A percentile compares a stretch with the other conserved stretches of the same genome.
Conservation (phyloP, 2,329 filamentous ascomycete species). For the Beauveria sp. region DNA sequence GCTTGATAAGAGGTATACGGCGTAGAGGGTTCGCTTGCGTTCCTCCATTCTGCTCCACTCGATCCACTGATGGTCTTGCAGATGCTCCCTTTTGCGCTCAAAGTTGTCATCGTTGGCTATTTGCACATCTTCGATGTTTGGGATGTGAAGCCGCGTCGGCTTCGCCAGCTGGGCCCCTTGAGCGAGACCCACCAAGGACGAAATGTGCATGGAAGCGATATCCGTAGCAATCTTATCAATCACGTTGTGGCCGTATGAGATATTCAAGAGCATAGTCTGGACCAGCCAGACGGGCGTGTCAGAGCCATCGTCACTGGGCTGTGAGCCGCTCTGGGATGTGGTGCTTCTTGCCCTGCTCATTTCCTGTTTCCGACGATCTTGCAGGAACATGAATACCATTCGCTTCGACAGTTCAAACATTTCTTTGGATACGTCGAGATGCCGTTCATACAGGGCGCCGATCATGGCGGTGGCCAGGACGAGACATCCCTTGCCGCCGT, state of each 20-base stretch:
- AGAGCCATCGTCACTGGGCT: constrained; percentile 50
- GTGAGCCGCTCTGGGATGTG: constrained; percentile 37
- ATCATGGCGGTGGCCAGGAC: constrained; percentile 75
- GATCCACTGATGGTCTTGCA: constrained; percentile 65
- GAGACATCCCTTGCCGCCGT: constrained; percentile 77
- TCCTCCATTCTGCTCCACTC: constrained; percentile 85
- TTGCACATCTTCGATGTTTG: constrained; percentile 46
- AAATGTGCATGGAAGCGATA: constrained; percentile 87
- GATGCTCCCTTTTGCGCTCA: constrained; percentile 41
- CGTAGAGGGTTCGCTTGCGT: constrained; percentile 85
- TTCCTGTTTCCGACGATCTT: constrained; percentile 82
- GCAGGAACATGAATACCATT: constrained; percentile 88
- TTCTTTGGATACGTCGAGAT: constrained; percentile 70
- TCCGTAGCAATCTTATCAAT: constrained; percentile 86
- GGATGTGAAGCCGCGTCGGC: constrained; percentile 36
- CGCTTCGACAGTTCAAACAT: constrained; percentile 91
- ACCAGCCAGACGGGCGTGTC: constrained; percentile 90
- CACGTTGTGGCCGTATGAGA: constrained; percentile 92
- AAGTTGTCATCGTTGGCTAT: constrained; percentile 49
- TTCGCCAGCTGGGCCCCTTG: constrained; percentile 70
- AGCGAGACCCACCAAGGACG: constrained; percentile 82
- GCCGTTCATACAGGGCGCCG: constrained; percentile 80
- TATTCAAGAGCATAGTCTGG: constrained; percentile 92
- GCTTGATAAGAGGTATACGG: constrained; percentile 86
- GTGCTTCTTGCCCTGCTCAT: constrained; percentile 52